Evolutionary conservation across 441 rosid genomes (phyloP).

Genomic region (Populus hybrid): DNA sequence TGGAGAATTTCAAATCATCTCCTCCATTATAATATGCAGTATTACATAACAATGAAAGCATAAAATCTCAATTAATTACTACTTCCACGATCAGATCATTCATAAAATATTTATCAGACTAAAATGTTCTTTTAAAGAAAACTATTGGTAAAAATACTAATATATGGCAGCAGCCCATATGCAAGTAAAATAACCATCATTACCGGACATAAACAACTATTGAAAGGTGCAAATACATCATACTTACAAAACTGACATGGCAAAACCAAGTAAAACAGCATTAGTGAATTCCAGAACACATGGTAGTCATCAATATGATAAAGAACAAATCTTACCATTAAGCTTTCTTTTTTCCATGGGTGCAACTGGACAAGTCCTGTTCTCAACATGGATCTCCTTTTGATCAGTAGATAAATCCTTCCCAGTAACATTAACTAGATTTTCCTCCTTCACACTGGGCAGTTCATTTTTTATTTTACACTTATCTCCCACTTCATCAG

Average conservation of each 20-base stretch:
- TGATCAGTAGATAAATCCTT: constrained; percentile 38
- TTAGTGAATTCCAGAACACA: not conserved
- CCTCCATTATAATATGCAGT: not conserved
- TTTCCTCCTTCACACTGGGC: constrained; percentile 42
- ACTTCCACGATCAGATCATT: not conserved
- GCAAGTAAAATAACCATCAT: not conserved
- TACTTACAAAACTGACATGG: not conserved
- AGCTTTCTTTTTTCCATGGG: constrained; percentile 77
- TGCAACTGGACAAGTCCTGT: constrained; percentile 34
- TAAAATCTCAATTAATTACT: not conserved
- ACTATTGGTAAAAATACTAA: not conserved
- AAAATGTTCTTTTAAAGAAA: not conserved
- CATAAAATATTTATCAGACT: not conserved
- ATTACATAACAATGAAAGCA: not conserved
- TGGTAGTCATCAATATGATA: not conserved
- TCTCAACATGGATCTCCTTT: constrained; percentile 38
- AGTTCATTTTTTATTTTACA: constrained; percentile 40
- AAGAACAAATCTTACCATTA: constrained; percentile 47
- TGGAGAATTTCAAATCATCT: not conserved
- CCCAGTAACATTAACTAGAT: constrained; percentile 42
- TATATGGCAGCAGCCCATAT: not conserved
- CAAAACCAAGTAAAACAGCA: not conserved
- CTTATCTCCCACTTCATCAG: constrained; percentile 52
- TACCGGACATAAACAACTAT: not conserved
- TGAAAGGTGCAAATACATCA: not conserved